Evolutionary conservation across 1,284 basidiomycete genomes (phyloP), one percentile per base, ranked within the genome.

Genomic region (Ceratorhiza oryzae-sativae): DNA sequence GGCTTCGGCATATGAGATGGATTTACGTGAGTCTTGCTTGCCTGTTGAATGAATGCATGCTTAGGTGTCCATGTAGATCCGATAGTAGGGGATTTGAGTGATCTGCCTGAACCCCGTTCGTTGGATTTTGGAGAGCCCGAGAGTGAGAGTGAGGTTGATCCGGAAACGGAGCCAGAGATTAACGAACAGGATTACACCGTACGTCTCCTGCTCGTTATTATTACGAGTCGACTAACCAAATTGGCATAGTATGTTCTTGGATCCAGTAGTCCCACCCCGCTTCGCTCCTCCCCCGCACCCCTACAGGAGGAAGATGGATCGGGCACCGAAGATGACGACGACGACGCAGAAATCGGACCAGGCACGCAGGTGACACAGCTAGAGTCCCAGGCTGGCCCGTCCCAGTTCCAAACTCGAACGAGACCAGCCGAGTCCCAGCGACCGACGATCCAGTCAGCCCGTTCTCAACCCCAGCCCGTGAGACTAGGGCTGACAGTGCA

Each of bases 251-350:
- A 39, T 20, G 23, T 41, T 39, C 6, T 12, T 45, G 27, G 6
- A 48, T 20, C 34, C 5, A 60, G 39, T 42, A 39, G 60, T 12
- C 45, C 62, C 9, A 2, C 46, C 13, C 48, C 48, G 20, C 46
- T 53, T 42, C 45, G 46, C 12, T 65, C 62, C 25, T 65, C 62
- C 32, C 48, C 62, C 2, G 62, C 48, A 6, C 62, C 62, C 3
- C 46, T 60, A 6, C 10, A 65, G 34, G 48, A 23, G 27, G 23
- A 27, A 25, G 48, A 49, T 23, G 62, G 32, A 23, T 65, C 62
- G 4, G 62, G 12, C 30, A 65, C 62, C 8, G 62, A 65, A 48
- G 62, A 65, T 25, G 62, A 65, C 13, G 62, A 65, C 13, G 62
- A 65, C 34, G 62, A 65, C 32, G 48, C 23, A 4, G 53, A 56